Percentiles rank a stretch among this genome's conserved stretches.
Evolutionary conservation across 352 stramenopile genomes (phyloP).

Genomic region (Pythium grandisporangium): DNA sequence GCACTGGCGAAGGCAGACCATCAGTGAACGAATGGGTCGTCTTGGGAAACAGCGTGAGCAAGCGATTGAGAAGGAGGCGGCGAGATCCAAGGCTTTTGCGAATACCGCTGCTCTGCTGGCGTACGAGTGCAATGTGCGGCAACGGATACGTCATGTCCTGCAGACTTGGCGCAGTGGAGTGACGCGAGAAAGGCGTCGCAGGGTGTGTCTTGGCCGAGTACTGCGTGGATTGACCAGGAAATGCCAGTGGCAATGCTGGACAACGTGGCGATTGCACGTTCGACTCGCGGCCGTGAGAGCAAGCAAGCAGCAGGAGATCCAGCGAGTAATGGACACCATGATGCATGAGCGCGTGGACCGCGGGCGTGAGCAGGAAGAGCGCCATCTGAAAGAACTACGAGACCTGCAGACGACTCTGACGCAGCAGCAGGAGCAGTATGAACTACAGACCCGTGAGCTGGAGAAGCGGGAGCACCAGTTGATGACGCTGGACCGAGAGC

Average conservation of each 20-base stretch:
- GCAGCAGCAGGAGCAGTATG: constrained; percentile 1
- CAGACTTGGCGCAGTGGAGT: constrained; percentile 1
- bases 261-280: constrained; percentile 6
- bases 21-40: neutral
- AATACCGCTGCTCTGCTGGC: too few species aligned
- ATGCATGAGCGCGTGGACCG: too few species aligned
- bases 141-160: constrained; percentile 1
- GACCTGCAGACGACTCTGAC: constrained; percentile 1
- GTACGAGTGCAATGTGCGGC: too few species aligned
- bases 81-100: too few species aligned
- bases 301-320: too few species aligned
- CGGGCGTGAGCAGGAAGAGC: constrained; percentile 1
- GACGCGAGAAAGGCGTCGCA: neutral
- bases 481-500: too few species aligned
- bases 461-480: constrained; percentile 1
- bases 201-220: neutral
- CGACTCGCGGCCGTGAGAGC: too few species aligned
- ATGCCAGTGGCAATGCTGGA: constrained; percentile 4
- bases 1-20: neutral
- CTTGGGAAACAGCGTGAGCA: neutral
- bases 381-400: constrained; percentile 2
- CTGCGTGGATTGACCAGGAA: neutral
- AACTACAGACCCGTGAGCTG: neutral
- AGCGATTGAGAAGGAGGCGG: constrained; percentile 1
- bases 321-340: too few species aligned